A percentile compares a stretch with the other conserved stretches of the same genome.
phyloP scores from a whole-genome alignment of 1,284 basidiomycete genomes.

The Neolentinus lepideus region DNA sequence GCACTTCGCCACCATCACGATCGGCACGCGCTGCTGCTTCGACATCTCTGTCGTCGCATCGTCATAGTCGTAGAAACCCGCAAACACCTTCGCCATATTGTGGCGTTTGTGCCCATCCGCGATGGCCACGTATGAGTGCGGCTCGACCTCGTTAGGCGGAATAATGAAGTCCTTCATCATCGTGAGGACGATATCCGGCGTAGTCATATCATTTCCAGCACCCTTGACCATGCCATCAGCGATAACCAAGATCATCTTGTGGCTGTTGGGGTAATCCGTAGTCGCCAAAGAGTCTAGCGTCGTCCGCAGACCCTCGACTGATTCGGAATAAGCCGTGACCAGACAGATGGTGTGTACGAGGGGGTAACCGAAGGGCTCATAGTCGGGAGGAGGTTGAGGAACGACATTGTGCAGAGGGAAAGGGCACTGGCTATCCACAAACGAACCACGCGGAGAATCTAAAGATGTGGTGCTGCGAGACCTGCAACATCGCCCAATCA shows the following conservation, averaged over 20 bases:
- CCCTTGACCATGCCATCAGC: constrained; percentile 99
- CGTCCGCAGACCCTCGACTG: constrained; percentile 92
- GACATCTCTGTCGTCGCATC: constrained; percentile 84
- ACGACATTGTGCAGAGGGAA: constrained; percentile 91
- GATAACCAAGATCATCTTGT: constrained; percentile 94
- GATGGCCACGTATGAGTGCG: constrained; percentile 96
- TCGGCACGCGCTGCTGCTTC: constrained; percentile 96
- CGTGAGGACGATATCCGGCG: constrained; percentile 89
- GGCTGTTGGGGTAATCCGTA: constrained; percentile 97
- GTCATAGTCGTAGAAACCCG: constrained; percentile 97
- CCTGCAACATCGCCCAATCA: constrained; percentile 54
- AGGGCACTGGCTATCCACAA: constrained; percentile 71
- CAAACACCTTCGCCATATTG: constrained; percentile 99
- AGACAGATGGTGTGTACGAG: constrained; percentile 92
- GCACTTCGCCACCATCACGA: constrained; percentile 91
- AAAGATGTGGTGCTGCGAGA: constrained; percentile 84
- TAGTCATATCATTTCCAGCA: constrained; percentile 79
- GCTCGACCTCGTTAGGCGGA: constrained; percentile 81
- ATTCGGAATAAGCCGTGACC: constrained; percentile 98
- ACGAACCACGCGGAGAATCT: constrained; percentile 34
- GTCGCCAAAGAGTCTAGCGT: constrained; percentile 97
- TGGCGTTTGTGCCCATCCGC: constrained; percentile 98
- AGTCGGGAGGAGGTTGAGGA: constrained; percentile 87
- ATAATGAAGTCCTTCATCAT: constrained; percentile 99
- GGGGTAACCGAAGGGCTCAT: constrained; percentile 94